These are phyloP conservation scores for Caryocar brasiliense DNA, from an alignment of 441 rosid species.

Conservation along the genomic window DNA sequence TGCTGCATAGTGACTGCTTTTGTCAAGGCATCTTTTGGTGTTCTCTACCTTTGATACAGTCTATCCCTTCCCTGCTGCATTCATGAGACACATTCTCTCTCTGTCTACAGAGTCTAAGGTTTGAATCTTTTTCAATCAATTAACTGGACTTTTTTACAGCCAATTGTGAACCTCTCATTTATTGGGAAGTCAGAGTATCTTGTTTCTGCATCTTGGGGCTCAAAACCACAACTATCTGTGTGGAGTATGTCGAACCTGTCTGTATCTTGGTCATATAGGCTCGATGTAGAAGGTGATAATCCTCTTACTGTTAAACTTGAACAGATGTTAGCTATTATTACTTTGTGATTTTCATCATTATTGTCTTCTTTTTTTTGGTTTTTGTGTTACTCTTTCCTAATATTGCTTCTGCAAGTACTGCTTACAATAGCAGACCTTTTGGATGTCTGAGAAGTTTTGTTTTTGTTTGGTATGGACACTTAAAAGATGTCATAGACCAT, in stretches of 20 bases:
- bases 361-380: too few relatives aligned
- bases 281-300: conserved; percentile 67
- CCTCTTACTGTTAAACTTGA: not conserved
- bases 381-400: not conserved
- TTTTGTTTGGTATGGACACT: not conserved
- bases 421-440: not conserved
- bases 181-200: conserved; percentile 68
- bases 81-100: not conserved
- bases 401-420: not conserved
- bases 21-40: not conserved
- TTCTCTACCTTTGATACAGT: too few relatives aligned
- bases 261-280: conserved; percentile 69
- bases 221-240: conserved; percentile 59
- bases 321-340: not conserved
- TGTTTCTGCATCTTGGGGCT: conserved; percentile 60
- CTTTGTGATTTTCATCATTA: not conserved
- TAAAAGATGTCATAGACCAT: too few relatives aligned
- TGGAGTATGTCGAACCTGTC: conserved; percentile 76
- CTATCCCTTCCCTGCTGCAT: not conserved
- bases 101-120: not conserved
- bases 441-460: not conserved
- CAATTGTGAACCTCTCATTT: conserved; percentile 65
- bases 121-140: not conserved
- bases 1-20: not conserved
- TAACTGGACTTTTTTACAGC: conserved; percentile 35